Evolutionary conservation across 345 rosid genomes (phyloP).

Genomic region (Lumnitzera racemosa): DNA sequence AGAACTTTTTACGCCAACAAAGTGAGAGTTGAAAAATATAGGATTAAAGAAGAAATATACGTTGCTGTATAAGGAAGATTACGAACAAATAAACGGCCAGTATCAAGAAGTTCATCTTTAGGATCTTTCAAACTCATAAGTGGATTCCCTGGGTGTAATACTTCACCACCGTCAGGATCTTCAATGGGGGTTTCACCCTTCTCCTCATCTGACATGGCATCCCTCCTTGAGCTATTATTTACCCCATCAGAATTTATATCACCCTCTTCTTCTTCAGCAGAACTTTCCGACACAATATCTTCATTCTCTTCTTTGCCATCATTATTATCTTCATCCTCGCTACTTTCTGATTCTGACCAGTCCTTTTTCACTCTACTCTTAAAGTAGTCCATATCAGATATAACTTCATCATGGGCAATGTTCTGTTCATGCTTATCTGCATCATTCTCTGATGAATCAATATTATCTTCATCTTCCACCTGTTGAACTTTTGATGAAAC

Average conservation of each 20-base stretch:
- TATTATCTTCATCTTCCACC: conserved; percentile 10
- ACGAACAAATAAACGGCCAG: conserved; percentile 75
- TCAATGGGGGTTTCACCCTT: conserved; percentile 23
- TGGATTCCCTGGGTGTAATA: conserved; percentile 20
- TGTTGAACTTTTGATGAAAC: conserved; percentile 8
- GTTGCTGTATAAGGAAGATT: conserved; percentile 74
- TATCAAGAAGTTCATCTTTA: conserved; percentile 31
- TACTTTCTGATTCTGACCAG: conserved; percentile 67
- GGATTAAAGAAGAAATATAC: conserved; percentile 22
- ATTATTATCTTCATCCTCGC: conserved; percentile 20
- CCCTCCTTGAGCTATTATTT: conserved; percentile 6
- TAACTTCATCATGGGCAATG: conserved; percentile 33
- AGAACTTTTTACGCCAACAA: not conserved
- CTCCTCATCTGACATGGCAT: conserved; percentile 17
- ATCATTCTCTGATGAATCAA: conserved; percentile 14
- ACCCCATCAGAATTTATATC: conserved; percentile 9
- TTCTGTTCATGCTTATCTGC: conserved; percentile 20
- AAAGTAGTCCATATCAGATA: conserved; percentile 83
- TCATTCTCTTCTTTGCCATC: conserved; percentile 13
- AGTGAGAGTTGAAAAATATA: conserved; percentile 5
- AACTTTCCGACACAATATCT: conserved; percentile 15
- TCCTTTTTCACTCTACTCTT: conserved; percentile 77
- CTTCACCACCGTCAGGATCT: conserved; percentile 35
- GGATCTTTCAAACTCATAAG: conserved; percentile 25
- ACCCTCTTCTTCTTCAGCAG: conserved; percentile 15